Base-by-base conservation (phyloP, 768 basidiomycete genomes). In the Lactarius psammicola region DNA sequence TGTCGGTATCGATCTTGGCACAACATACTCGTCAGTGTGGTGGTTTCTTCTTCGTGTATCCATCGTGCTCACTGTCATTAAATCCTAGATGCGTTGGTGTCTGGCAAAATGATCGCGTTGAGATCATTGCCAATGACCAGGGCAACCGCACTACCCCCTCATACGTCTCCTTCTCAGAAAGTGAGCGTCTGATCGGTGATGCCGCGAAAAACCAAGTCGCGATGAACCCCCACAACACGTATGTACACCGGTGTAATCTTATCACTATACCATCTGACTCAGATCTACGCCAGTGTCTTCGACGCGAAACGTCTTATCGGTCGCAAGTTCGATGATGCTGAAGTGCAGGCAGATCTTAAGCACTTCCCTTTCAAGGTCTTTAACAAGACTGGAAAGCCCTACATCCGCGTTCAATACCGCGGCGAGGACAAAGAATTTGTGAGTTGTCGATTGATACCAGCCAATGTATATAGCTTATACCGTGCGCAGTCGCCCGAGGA, bases 61-160 rank as follows among this genome's bases (percentile, higher is more conserved):
- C 15, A 38, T 34, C 4, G 49, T 70, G 28, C 56, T 63, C 33
- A 70, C 55, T 15, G 56, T 30, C 63, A 54, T 53, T 64, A 68
- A 42, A 40, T 63, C n/a, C 42, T 63, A 95, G 92, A n/a, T 98
- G 95, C 79, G 96, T 98, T 73, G 96, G 92, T 84, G 95, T 98
- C 69, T 98, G 95, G 95, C 93, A 95, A 84, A 95, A 97, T 75
- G 96, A 98, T 82, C 92, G 95, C 76, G 95, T 97, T 70, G 95
- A 97, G 81, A 97, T 97, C 82, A 98, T 98, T 76, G 91, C 91
- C 80, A 94, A 94, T 74, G 91, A 94, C 79, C 92, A 93, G 82
- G 91, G 92, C 76, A 93, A 96, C 82, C 90, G 94, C 64, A 96
- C 95, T 10, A 96, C 94, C 8, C 94, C 95, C 18, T 96, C 95